Percentiles rank a stretch among this genome's conserved stretches.
Evolutionary conservation across 768 basidiomycete species (phyloP).

Genomic region (Boletus sp.): DNA sequence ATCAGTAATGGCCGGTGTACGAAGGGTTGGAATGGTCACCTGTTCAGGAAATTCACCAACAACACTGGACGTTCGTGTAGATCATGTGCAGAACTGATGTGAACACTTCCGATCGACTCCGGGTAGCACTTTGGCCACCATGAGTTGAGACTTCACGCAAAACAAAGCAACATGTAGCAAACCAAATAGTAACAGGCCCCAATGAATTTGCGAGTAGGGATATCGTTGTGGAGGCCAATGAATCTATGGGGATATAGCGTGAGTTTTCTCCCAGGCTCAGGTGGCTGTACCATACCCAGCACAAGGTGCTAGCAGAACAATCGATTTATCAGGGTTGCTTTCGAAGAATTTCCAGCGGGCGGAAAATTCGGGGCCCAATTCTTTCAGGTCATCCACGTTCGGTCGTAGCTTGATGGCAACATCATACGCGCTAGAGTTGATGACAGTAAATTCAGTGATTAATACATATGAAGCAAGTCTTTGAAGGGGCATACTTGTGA

Average conservation of each 20-base stretch:
- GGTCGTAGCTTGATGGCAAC: conserved; percentile 60
- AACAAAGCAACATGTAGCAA: not conserved
- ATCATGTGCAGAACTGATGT: conserved; percentile 44
- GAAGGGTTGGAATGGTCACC: conserved; percentile 31
- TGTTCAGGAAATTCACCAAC: conserved; percentile 44
- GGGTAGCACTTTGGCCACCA: conserved; percentile 38
- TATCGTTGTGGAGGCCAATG: conserved; percentile 8
- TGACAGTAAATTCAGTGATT: not conserved
- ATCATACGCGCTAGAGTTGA: conserved; percentile 45
- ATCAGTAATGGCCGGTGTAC: not conserved
- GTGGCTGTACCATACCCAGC: conserved; percentile 35
- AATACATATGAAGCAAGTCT: not conserved
- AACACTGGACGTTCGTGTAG: conserved; percentile 42
- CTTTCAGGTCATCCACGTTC: conserved; percentile 44
- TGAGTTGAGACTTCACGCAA: not conserved
- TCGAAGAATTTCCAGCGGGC: conserved; percentile 53
- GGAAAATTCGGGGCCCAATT: conserved; percentile 48
- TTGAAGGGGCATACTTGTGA: conserved; percentile 53
- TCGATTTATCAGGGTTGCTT: conserved; percentile 54
- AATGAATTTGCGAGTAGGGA: conserved; percentile 17
- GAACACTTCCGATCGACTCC: conserved; percentile 44
- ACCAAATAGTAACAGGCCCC: conserved; percentile 32
- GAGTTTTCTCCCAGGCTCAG: not conserved
- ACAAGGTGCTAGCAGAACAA: conserved; percentile 42
- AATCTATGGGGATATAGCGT: conserved; percentile 1